These are phyloP conservation scores for Fusarium nelsonii DNA, from an alignment of 2,329 filamentous ascomycete species.

Conservation along the genomic window DNA sequence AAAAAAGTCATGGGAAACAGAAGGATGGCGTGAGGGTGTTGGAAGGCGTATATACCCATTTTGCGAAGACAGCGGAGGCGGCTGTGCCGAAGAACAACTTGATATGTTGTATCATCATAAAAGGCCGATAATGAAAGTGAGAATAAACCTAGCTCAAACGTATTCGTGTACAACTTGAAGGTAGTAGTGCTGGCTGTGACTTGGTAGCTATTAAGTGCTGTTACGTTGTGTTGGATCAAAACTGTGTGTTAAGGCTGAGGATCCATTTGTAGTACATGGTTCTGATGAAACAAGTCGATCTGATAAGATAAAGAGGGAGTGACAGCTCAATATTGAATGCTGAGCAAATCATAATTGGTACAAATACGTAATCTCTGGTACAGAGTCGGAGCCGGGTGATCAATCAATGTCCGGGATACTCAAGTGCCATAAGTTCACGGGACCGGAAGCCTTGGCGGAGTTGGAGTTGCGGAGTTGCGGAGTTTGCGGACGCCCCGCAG, in stretches of 20 bases:
- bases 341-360: neutral
- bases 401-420: slow-evolving; percentile 10
- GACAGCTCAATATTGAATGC: slow-evolving; percentile 5
- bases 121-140: neutral
- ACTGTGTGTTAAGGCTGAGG: neutral
- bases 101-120: neutral
- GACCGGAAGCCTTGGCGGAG: slow-evolving; percentile 30
- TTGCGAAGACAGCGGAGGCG: slow-evolving; percentile 36
- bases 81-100: slow-evolving; percentile 14
- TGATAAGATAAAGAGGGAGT: slow-evolving; percentile 28
- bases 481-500: slow-evolving; percentile 37
- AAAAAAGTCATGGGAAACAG: slow-evolving; percentile 17
- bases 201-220: neutral
- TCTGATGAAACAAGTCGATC: neutral
- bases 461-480: slow-evolving; percentile 50
- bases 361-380: neutral
- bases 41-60: slow-evolving; percentile 52
- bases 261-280: neutral
- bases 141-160: neutral
- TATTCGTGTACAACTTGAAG: too few relatives aligned
- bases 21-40: slow-evolving; percentile 39
- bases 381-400: slow-evolving; percentile 45
- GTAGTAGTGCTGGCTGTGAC: too few relatives aligned
- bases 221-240: neutral
- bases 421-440: neutral